Base-by-base conservation (phyloP, 371 early-diverging fungal genomes). In the Mucor plumbeus region DNA sequence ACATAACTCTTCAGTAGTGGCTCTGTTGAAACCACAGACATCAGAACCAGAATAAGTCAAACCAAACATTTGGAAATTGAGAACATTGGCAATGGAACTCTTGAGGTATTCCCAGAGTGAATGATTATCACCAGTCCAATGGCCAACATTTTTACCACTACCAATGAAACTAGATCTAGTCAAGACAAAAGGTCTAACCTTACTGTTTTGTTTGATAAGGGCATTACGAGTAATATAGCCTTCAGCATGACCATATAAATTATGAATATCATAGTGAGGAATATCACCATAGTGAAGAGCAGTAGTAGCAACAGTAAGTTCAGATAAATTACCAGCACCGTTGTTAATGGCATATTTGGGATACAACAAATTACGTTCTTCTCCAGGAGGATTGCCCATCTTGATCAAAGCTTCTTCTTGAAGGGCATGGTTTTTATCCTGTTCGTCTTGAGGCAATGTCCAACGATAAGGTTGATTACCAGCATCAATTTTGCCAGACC, bases 141-240 rank as follows among this genome's bases (percentile, higher is more conserved):
- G 83, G 44, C 85, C 88, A 10, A 81, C 85, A 59, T 81, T 81
- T 36, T 81, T 77, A 33, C 91, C 92, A 10, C 87, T 81, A 26
- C 92, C 92, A 13, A 82, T 72, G 69, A 92, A 93, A 44, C 87
- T 87, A n/a, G 90, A 83, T 36, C 94, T 81, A 17, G 87, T 84
- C 11, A 93, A 76, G n/a, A 92, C 72, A 64, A 93, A 93, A 0
- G 92, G 92, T 21, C 92, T 84, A 36, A 70, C 67, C n/a, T 79
- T 72, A 0, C 81, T 83, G 1, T 80, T 68, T 31, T 36, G 56
- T 36, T 56, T 56, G 56, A 56, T 19, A 17, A 35, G 59, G 70
- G 88, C 68, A 4, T 85, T 70, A n/a, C 84, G 74, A 11, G 91
- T 92, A 7, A 72, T 66, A 48, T 78, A 79, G 13, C 80, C 71